Percentiles rank a stretch among this genome's conserved stretches.
phyloP scores from a whole-genome alignment of 257 asterid genomes.

The Eucommia ulmoides region DNA sequence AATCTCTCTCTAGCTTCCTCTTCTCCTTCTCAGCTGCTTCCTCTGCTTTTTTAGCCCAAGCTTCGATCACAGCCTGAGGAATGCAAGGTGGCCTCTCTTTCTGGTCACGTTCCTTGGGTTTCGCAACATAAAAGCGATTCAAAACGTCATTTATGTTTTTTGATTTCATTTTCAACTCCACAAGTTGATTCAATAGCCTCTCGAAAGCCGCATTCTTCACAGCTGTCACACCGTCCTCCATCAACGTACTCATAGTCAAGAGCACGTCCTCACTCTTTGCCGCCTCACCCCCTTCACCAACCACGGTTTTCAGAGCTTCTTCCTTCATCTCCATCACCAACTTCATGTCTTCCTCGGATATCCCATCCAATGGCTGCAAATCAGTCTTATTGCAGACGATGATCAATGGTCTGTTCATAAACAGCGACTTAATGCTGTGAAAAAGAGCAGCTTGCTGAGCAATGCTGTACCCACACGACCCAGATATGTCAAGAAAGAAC shows the following conservation, averaged over 20 bases:
- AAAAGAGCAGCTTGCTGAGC: conserved; percentile 93
- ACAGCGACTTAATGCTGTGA: conserved; percentile 87
- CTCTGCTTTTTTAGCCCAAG: conserved; percentile 48
- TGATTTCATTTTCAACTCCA: conserved; percentile 84
- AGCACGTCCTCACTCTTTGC: conserved; percentile 54
- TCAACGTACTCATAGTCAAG: conserved; percentile 85
- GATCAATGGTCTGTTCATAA: conserved; percentile 87
- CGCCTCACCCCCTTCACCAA: conserved; percentile 86
- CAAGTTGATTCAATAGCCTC: conserved; percentile 80
- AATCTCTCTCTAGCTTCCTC: conserved; percentile 73
- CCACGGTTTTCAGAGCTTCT: conserved; percentile 81
- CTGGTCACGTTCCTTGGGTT: conserved; percentile 80
- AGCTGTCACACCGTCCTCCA: conserved; percentile 82
- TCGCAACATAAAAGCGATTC: conserved; percentile 91
- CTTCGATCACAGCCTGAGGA: conserved; percentile 79
- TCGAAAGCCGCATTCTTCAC: conserved; percentile 95
- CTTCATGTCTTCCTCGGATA: conserved; percentile 75
- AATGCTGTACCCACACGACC: conserved; percentile 91
- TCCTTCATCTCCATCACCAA: conserved; percentile 84
- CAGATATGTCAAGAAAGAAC: conserved; percentile 88
- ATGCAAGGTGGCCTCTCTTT: conserved; percentile 80
- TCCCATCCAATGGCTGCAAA: no score
- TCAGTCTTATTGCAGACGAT: no score
- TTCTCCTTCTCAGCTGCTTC: conserved; percentile 47
- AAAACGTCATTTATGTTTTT: conserved; percentile 74